These are phyloP conservation scores for Iberis pinnata DNA, from an alignment of 345 rosid genomes.

Conservation along the genomic window DNA sequence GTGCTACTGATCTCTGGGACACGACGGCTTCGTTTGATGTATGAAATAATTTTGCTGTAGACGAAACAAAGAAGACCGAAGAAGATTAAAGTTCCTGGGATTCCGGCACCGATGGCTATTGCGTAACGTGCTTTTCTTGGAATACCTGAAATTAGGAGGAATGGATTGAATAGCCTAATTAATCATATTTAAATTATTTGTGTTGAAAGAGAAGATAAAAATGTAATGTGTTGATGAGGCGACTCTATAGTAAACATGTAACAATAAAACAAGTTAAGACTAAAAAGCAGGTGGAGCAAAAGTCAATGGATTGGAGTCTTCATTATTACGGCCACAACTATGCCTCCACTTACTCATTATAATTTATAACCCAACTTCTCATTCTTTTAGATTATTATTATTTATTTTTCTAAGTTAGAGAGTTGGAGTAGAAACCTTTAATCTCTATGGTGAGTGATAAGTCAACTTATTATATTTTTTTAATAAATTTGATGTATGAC, in stretches of 20 bases:
- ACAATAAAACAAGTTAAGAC: slow-evolving; percentile 24
- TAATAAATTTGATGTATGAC: too few relatives aligned
- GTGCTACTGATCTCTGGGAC: slow-evolving; percentile 5
- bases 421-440: too few relatives aligned
- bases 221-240: slow-evolving; percentile 19
- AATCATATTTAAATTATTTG: not conserved
- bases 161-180: not conserved
- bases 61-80: slow-evolving; percentile 36
- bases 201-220: not conserved
- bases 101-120: slow-evolving; percentile 45
- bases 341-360: slow-evolving; percentile 2
- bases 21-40: slow-evolving; percentile 11
- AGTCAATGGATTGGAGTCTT: slow-evolving; percentile 22
- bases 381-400: too few relatives aligned
- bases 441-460: too few relatives aligned
- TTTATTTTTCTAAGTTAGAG: too few relatives aligned
- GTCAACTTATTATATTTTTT: too few relatives aligned
- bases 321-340: slow-evolving; percentile 24
- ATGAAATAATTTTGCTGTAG: slow-evolving; percentile 32
- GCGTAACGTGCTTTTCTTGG: slow-evolving; percentile 43
- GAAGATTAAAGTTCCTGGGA: slow-evolving; percentile 40
- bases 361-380: too few relatives aligned
- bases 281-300: not conserved
- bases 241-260: slow-evolving; percentile 23
- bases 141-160: slow-evolving; percentile 25